Evolutionary conservation across 2,329 filamentous ascomycete species (phyloP).

Genomic region (Colletotrichum chrysophilum): DNA sequence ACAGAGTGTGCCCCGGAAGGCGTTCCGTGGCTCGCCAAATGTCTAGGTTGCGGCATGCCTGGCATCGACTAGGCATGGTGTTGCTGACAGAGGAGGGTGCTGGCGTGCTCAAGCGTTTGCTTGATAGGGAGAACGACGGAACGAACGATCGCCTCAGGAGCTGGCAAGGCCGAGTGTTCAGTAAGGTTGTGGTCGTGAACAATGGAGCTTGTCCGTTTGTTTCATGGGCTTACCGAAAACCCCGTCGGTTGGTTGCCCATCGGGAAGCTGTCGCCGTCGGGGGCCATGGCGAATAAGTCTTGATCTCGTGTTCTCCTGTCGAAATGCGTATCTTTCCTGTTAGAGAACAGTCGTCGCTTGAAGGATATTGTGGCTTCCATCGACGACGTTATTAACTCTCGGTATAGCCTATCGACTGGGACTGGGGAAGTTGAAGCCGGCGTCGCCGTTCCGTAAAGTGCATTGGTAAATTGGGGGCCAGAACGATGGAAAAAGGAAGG

Average conservation of each 20-base stretch:
- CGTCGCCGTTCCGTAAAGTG: neutral
- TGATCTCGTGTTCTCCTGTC: neutral
- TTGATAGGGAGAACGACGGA: neutral
- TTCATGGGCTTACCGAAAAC: neutral
- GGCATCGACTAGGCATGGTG: neutral
- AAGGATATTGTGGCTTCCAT: neutral
- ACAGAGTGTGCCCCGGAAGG: neutral
- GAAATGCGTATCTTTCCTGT: neutral
- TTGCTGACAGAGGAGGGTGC: neutral
- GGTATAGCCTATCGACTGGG: neutral
- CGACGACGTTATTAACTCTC: neutral
- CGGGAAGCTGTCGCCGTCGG: neutral
- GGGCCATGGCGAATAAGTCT: neutral
- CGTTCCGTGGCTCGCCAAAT: constrained; percentile 2
- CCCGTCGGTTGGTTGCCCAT: neutral
- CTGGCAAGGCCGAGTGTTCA: neutral
- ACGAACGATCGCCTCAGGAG: neutral
- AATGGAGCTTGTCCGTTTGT: neutral
- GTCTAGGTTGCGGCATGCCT: neutral
- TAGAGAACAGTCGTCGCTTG: neutral
- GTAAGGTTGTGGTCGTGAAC: neutral
- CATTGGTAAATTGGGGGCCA: neutral
- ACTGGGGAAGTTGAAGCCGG: neutral
- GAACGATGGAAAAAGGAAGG: neutral
- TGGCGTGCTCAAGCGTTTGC: neutral